A percentile compares a stretch with the other conserved stretches of the same genome.
phyloP scores from a whole-genome alignment of 2,329 filamentous ascomycete genomes.

The Dothideomycetidae sp. region DNA sequence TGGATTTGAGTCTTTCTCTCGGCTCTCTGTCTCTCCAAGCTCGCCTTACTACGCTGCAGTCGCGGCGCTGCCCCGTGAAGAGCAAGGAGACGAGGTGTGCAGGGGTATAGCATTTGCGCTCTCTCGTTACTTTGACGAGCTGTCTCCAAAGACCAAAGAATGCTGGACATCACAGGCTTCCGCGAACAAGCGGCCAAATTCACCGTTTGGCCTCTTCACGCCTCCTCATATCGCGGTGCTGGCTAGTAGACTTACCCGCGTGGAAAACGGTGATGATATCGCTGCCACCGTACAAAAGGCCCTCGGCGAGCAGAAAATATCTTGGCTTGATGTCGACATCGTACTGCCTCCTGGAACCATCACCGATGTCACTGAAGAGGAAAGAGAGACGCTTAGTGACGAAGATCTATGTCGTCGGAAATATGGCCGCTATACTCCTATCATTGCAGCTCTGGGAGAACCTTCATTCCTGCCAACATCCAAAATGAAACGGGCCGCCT shows the following conservation, averaged over 20 bases:
- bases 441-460: conserved; percentile 69
- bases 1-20: conserved; percentile 77
- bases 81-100: conserved; percentile 88
- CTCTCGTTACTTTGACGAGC: conserved; percentile 84
- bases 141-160: conserved; percentile 62
- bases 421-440: conserved; percentile 62
- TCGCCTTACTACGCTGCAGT: conserved; percentile 86
- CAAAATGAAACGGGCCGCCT: conserved; percentile 70
- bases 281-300: conserved; percentile 60
- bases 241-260: conserved; percentile 67
- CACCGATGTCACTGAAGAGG: conserved; percentile 37
- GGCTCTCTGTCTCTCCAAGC: conserved; percentile 83
- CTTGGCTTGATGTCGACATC: conserved; percentile 76
- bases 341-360: conserved; percentile 69
- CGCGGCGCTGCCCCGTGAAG: conserved; percentile 76
- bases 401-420: conserved; percentile 38
- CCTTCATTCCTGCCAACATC: conserved; percentile 78
- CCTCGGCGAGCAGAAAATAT: conserved; percentile 66
- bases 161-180: conserved; percentile 45
- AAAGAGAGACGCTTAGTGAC: conserved; percentile 16
- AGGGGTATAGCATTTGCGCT: conserved; percentile 83
- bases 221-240: conserved; percentile 89
- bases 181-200: conserved; percentile 43
- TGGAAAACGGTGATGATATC: conserved; percentile 62
- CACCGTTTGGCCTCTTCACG: conserved; percentile 59